phyloP scores from a whole-genome alignment of 2,329 filamentous ascomycete genomes.

The Diaporthe australafricana region DNA sequence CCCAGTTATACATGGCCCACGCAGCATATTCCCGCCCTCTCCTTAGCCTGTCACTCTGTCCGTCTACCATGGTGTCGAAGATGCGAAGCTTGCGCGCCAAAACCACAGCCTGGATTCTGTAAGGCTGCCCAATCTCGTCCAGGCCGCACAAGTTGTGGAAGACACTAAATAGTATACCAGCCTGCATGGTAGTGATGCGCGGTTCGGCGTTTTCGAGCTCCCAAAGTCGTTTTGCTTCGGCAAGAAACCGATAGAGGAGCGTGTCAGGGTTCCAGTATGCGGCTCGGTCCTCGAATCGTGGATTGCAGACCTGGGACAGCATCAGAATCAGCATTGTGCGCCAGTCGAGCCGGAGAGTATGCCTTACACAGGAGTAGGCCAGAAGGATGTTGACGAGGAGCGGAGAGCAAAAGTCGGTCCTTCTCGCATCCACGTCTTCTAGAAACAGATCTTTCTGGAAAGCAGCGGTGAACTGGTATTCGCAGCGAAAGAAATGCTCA shows the following conservation, averaged over 20 bases:
- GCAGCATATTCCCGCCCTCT: neutral
- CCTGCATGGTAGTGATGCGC: constrained; percentile 8
- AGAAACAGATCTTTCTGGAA: neutral
- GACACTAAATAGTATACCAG: constrained; percentile 14
- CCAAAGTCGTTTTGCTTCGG: constrained; percentile 12
- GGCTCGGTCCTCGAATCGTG: neutral
- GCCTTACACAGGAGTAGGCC: constrained; percentile 13
- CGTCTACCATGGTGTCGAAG: neutral
- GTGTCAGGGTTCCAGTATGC: constrained; percentile 12
- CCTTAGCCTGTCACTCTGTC: neutral
- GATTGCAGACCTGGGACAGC: neutral
- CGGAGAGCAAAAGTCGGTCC: neutral
- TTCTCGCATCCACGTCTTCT: neutral
- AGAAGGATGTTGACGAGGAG: neutral
- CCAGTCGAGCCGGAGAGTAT: neutral
- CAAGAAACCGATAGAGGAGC: constrained; percentile 19
- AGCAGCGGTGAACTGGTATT: neutral
- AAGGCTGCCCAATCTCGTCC: constrained; percentile 10
- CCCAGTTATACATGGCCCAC: constrained; percentile 5
- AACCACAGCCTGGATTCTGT: neutral
- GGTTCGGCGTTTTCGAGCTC: neutral
- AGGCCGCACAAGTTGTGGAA: neutral
- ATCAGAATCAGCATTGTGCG: neutral
- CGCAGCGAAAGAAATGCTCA: neutral
- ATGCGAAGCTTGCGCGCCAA: neutral